Base-by-base conservation (phyloP, 2,329 filamentous ascomycete genomes). In the Aureobasidium subglaciale region DNA sequence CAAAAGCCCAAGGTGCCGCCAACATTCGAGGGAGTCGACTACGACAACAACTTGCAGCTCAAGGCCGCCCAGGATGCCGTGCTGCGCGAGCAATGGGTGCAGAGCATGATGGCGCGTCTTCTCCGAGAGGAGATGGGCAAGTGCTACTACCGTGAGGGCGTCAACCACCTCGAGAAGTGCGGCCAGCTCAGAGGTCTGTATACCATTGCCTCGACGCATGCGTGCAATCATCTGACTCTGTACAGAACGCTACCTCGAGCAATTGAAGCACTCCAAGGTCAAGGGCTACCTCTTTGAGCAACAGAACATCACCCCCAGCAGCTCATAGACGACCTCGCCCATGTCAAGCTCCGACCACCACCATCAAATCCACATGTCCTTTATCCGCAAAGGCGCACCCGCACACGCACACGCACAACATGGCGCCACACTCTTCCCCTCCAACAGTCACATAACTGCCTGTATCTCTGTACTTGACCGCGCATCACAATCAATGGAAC, bases 161-260 rank as follows among this genome's bases (percentile, higher is more conserved):
- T 91, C 62, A 93, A 93, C 72, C 88, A 93, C 71, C 73, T 93
- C 70, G 88, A 92, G 79, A 93, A 92, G 75, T 93, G 88, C 72
- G 88, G 87, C 62, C 77, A 81, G 65, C 71, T 92, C 73, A 80
- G 88, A 86, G 88, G 88, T 93, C 71, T 78, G 86, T 75, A 49
- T 45, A 7, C 18, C 11, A 5, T 2, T 16, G 16, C 24, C 7
- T 40, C 32, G 7, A 22, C 16, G n/a, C 45, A 37, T 27, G n/a
- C 4, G 15, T 42, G 6, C 13, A 9, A 8, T 20, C 24, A 9
- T 24, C 45, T 49, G 45, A 49, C 45, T 16, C 45, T 11, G 4
- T 25, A 18, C 45, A 91, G 87, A 90, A 71, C 83, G 86, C 68
- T 93, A 92, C 68, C 78, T 93, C 60, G 80, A 90, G 71, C 76